phyloP scores from a whole-genome alignment of 192 early-diverging fungal genomes.

The Gaertneriomyces semiglobifer region DNA sequence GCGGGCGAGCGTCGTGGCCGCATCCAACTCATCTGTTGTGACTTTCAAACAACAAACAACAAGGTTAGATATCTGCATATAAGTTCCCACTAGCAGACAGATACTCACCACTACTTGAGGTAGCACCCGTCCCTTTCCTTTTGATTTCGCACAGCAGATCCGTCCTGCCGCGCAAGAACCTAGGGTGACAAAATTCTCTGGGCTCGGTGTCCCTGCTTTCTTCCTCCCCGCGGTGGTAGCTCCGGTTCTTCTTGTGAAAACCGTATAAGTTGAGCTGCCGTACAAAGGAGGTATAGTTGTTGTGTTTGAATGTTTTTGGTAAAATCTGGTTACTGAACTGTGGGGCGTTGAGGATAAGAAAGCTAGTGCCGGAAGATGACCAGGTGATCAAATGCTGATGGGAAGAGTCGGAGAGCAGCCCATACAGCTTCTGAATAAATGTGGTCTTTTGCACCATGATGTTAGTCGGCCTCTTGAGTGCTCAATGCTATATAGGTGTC shows the following conservation, averaged over 20 bases:
- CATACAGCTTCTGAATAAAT: slow-evolving; percentile 38
- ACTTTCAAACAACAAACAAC: not conserved
- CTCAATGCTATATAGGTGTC: too few relatives aligned
- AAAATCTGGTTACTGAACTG: slow-evolving; percentile 81
- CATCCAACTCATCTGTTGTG: slow-evolving; percentile 11
- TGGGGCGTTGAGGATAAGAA: slow-evolving; percentile 32
- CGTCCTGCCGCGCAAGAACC: slow-evolving; percentile 28
- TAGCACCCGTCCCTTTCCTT: slow-evolving; percentile 25
- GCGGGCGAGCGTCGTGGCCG: slow-evolving; percentile 10
- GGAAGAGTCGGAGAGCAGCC: not conserved
- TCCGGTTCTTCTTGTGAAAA: slow-evolving; percentile 76
- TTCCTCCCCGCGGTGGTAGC: slow-evolving; percentile 34
- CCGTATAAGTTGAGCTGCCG: slow-evolving; percentile 93
- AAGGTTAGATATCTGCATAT: not conserved
- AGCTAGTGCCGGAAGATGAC: slow-evolving; percentile 23
- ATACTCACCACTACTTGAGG: not conserved
- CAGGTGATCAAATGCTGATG: slow-evolving; percentile 30
- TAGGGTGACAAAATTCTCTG: slow-evolving; percentile 39
- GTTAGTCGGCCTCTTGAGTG: too few relatives aligned
- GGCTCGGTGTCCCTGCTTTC: slow-evolving; percentile 26
- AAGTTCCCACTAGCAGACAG: not conserved
- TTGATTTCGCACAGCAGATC: slow-evolving; percentile 30
- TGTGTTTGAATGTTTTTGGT: slow-evolving; percentile 87
- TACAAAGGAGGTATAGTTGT: slow-evolving; percentile 86
- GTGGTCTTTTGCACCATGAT: slow-evolving; percentile 34